phyloP scores from a whole-genome alignment of 2,329 filamentous ascomycete species.

The Claviceps arundinis region DNA sequence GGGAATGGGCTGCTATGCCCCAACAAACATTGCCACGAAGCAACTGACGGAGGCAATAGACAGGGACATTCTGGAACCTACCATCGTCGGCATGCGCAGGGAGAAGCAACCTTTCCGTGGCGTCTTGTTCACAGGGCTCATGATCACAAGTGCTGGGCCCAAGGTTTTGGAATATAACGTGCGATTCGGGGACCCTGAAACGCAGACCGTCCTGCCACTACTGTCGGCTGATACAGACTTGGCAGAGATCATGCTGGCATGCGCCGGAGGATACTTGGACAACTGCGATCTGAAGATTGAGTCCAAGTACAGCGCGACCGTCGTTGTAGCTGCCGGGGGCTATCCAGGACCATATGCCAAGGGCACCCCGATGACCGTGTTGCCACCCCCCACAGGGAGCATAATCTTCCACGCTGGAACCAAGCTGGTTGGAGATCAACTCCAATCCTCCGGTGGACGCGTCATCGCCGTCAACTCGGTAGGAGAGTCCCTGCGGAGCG shows the following conservation, averaged over 20 bases:
- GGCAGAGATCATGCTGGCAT: slow-evolving; percentile 78
- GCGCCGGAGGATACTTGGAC: slow-evolving; percentile 60
- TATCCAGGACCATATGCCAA: slow-evolving; percentile 82
- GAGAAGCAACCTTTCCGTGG: slow-evolving; percentile 65
- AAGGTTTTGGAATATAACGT: slow-evolving; percentile 90
- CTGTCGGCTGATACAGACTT: slow-evolving; percentile 69
- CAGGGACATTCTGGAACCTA: slow-evolving; percentile 73
- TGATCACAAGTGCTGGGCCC: slow-evolving; percentile 73
- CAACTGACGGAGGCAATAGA: slow-evolving; percentile 69
- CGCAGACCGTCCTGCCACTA: slow-evolving; percentile 71
- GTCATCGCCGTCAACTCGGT: slow-evolving; percentile 89
- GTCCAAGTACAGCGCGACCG: slow-evolving; percentile 66
- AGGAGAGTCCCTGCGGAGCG: slow-evolving; percentile 57
- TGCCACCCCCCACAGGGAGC: slow-evolving; percentile 27
- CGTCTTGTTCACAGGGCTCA: slow-evolving; percentile 78
- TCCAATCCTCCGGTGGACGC: slow-evolving; percentile 72
- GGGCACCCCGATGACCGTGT: slow-evolving; percentile 48
- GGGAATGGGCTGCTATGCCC: slow-evolving; percentile 94
- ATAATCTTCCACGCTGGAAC: slow-evolving; percentile 94
- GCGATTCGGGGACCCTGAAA: slow-evolving; percentile 84
- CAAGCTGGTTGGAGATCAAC: slow-evolving; percentile 42
- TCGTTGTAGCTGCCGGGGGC: slow-evolving; percentile 84
- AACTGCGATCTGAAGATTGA: slow-evolving; percentile 56
- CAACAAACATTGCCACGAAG: slow-evolving; percentile 66
- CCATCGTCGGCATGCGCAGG: slow-evolving; percentile 72